Base-by-base conservation (phyloP, 495 filamentous ascomycete species). In the Neurospora tetraspora region DNA sequence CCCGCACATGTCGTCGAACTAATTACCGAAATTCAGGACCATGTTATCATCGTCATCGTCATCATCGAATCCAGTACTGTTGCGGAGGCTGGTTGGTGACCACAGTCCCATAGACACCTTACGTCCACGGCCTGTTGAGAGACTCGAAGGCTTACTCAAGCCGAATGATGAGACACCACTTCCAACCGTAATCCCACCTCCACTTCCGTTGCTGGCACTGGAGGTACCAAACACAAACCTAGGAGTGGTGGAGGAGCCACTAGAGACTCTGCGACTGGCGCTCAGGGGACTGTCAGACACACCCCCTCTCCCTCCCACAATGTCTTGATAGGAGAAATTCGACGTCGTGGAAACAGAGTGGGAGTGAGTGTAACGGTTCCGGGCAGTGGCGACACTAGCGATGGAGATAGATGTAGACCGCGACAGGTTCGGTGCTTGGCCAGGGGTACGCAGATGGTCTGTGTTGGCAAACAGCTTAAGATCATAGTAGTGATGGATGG, bases 381-480 rank as follows among this genome's bases (percentile, higher is more conserved):
- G 77, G n/a, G 71, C 34, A 31, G 70, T 71, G 27, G 76, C 9
- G 6, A 72, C 70, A 39, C 70, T 71, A 16, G 74, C 70, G 23
- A 78, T 47, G 11, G 79, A 78, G 37, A 78, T 69, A 10, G 79
- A 78, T 16, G 80, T 53, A 8, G 75, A 70, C n/a, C 75, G 70
- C 11, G 75, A 68, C 6, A 75, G 47, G 16, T 78, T 61, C 0
- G 82, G 78, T 7, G 83, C 81, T n/a, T 86, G 83, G 1, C 75
- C 47, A 10, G 77, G 53, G 7, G 88, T 84, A 11, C 91, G 88
- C 5, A 97, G 84, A 78, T 98, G 94, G 27, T 97, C 94, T 1
- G 89, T 91, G 38, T 91, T 94, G 36, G 92, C 92, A 16, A 91
- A 83, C 20, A 96, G 77, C 76, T 89, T 90, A 71, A 98, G 83